Percentiles rank a stretch among this genome's conserved stretches.
These are phyloP conservation scores for Pilasporangium apinafurcum DNA, from an alignment of 352 stramenopile species.

Conservation along the genomic window DNA sequence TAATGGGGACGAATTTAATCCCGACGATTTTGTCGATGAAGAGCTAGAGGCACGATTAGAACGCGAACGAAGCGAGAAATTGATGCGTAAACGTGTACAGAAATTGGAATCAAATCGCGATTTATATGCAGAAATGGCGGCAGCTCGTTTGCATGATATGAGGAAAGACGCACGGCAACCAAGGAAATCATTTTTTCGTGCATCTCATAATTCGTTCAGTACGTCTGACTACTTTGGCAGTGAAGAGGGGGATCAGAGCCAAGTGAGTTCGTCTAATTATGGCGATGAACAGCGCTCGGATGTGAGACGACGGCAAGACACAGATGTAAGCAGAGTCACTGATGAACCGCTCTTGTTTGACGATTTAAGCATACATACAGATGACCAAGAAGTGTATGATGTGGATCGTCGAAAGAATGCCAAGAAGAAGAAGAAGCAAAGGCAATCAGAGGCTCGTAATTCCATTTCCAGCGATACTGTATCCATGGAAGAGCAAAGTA, in stretches of 20 bases:
- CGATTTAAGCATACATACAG: no score
- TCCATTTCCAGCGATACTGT: no score
- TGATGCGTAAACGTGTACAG: slow-evolving; percentile 36
- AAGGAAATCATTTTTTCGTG: slow-evolving; percentile 13
- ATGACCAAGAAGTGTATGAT: no score
- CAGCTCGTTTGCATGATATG: slow-evolving; percentile 45
- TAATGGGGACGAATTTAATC: slow-evolving; percentile 18
- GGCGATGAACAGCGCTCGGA: no score
- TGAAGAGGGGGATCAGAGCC: neutral
- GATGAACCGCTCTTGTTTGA: no score
- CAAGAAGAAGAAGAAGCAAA: no score
- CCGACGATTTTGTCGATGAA: slow-evolving; percentile 46
- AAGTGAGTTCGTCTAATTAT: no score
- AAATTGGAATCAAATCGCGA: slow-evolving; percentile 74
- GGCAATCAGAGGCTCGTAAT: no score
- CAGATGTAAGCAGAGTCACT: no score
- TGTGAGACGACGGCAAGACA: no score
- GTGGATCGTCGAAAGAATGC: no score
- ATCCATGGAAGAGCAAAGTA: no score
- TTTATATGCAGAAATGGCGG: slow-evolving; percentile 66
- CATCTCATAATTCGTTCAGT: neutral
- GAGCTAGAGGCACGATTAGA: slow-evolving; percentile 29
- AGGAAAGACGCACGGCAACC: slow-evolving; percentile 59
- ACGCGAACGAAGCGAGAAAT: slow-evolving; percentile 49
- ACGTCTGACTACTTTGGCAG: slow-evolving; percentile 2